A percentile compares a stretch with the other conserved stretches of the same genome.
Conservation (phyloP, 108 stramenopile genomes). For the Parietichytrium sp. region DNA sequence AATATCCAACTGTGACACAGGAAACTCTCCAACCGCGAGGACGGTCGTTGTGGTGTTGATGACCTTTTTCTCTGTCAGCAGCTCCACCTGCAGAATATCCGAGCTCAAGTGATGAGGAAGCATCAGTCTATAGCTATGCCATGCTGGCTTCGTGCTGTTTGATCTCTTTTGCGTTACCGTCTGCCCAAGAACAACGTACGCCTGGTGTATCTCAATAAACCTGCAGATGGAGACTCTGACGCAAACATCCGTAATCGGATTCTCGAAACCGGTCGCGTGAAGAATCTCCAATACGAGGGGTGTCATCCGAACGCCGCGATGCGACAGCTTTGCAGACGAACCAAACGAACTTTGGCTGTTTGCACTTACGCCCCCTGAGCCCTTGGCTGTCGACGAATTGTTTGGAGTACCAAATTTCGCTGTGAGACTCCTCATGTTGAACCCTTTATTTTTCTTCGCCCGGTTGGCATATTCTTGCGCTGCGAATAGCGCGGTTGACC, state of each 20-base stretch:
- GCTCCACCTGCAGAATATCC: conserved; percentile 9
- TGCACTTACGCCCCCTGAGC: too few relatives aligned
- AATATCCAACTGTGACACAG: not conserved
- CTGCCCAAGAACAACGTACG: not conserved
- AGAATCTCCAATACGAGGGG: conserved; percentile 11
- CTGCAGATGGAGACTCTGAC: not conserved
- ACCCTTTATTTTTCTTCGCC: too few relatives aligned
- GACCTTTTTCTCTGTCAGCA: not conserved
- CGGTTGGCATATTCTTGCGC: too few relatives aligned
- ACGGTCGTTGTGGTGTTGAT: not conserved
- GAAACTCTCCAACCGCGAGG: not conserved
- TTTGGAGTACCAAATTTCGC: too few relatives aligned
- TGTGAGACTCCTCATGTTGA: too few relatives aligned
- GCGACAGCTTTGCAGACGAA: too few relatives aligned
- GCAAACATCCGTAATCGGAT: not conserved
- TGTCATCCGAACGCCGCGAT: too few relatives aligned
- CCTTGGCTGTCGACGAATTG: too few relatives aligned
- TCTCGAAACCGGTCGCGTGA: not conserved
- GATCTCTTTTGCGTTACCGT: not conserved
- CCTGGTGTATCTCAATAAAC: too few relatives aligned
- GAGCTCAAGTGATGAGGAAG: not conserved
- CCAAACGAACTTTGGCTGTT: too few relatives aligned
- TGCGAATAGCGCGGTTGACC: too few relatives aligned
- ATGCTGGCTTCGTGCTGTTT: not conserved
- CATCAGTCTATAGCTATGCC: not conserved